Conservation (phyloP, 352 stramenopile species). For the Phytophthora pinifolia region DNA sequence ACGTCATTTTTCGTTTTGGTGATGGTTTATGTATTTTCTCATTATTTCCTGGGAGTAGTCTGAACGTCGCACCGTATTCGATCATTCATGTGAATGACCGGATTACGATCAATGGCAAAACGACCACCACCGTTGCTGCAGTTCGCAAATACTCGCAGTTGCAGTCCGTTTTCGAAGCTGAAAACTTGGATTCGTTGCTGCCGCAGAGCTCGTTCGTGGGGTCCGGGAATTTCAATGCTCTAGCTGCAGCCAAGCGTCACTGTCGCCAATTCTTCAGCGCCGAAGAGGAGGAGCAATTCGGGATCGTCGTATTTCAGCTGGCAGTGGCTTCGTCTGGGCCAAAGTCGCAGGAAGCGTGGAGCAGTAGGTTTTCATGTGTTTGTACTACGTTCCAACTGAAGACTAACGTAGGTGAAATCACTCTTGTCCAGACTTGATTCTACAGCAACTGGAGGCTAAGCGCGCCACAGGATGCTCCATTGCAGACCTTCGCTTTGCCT, state of each 20-base stretch:
- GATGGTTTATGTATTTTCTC: no score
- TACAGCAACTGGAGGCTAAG: conserved; percentile 41
- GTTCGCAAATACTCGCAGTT: conserved; percentile 68
- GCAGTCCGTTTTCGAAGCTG: conserved; percentile 50
- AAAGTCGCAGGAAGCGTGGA: conserved; percentile 56
- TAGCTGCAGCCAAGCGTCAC: conserved; percentile 39
- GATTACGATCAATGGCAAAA: conserved; percentile 62
- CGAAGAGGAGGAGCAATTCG: conserved; percentile 50
- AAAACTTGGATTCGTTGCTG: conserved; percentile 49
- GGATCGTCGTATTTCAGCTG: conserved; percentile 65
- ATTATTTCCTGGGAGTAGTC: conserved; percentile 15
- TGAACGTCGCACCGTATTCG: conserved; percentile 68
- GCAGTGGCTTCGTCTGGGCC: conserved; percentile 17
- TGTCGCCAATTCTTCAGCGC: conserved; percentile 66
- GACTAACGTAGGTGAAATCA: conserved; percentile 1
- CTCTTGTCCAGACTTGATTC: conserved; percentile 37
- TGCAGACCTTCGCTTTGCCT: conserved; percentile 60
- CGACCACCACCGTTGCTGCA: conserved; percentile 38
- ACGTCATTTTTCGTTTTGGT: conserved; percentile 3
- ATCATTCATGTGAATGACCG: conserved; percentile 70
- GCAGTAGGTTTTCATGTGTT: conserved; percentile 27
- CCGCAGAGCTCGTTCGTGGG: conserved; percentile 31
- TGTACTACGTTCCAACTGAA: neutral
- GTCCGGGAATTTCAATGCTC: conserved; percentile 21
- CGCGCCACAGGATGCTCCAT: conserved; percentile 39